These are phyloP conservation scores for Phytophthora kernoviae DNA, from an alignment of 352 stramenopile species.

Conservation along the genomic window DNA sequence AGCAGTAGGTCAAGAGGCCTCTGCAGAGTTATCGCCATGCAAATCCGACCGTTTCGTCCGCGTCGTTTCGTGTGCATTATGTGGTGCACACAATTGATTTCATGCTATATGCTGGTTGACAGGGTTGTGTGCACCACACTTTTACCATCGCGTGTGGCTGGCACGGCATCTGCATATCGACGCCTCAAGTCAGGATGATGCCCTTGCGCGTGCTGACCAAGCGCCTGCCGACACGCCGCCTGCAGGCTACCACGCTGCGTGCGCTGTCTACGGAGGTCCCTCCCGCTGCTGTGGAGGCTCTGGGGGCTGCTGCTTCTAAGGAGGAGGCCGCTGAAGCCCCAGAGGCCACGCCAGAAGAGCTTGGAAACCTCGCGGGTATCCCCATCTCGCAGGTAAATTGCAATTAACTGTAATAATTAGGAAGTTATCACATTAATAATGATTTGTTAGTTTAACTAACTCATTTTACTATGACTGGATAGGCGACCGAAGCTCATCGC, in stretches of 20 bases:
- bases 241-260: conserved; percentile 36
- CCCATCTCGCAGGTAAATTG: conserved; percentile 54
- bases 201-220: conserved; percentile 60
- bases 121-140: conserved; percentile 20
- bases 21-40: too few species aligned
- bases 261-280: conserved; percentile 46
- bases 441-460: neutral
- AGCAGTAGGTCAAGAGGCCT: too few species aligned
- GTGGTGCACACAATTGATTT: conserved; percentile 10
- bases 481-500: conserved; percentile 65
- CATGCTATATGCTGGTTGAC: neutral
- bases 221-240: conserved; percentile 21
- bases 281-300: neutral
- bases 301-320: conserved; percentile 1
- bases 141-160: conserved; percentile 29
- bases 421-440: neutral
- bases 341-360: conserved; percentile 28
- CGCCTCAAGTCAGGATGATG: conserved; percentile 45
- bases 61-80: conserved; percentile 13
- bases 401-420: neutral
- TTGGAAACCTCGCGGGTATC: conserved; percentile 58
- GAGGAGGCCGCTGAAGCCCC: conserved; percentile 18
- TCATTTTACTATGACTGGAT: neutral
- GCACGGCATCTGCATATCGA: conserved; percentile 28
- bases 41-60: too few species aligned